Conservation (phyloP, 305 asterid genomes). For the Plantago coronopus region DNA sequence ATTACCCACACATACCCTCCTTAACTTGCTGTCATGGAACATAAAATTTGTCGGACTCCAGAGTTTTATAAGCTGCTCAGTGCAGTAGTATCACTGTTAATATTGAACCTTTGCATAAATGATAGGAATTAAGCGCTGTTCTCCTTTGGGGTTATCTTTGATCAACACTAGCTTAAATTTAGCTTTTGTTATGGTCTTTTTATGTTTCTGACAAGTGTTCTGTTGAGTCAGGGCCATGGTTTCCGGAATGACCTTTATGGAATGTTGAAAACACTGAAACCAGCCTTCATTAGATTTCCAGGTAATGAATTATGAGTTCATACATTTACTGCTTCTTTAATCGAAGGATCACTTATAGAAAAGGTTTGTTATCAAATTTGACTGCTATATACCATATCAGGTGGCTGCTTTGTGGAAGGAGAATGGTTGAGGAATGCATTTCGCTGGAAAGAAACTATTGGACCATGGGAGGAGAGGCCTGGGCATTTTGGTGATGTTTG, state of each 20-base stretch:
- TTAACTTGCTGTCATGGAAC: too few species aligned
- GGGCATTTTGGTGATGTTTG: constrained; percentile 98
- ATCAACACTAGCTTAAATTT: constrained; percentile 1
- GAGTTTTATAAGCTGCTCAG: too few species aligned
- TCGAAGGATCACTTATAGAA: not conserved
- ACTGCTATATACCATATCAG: constrained; percentile 26
- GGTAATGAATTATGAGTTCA: constrained; percentile 34
- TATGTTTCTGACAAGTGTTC: constrained; percentile 9
- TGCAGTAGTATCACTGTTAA: too few species aligned
- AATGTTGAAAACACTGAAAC: constrained; percentile 68
- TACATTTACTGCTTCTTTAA: not conserved
- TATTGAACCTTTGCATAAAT: too few species aligned
- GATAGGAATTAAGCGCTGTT: constrained; percentile 11
- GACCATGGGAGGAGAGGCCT: constrained; percentile 94
- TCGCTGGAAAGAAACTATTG: constrained; percentile 96
- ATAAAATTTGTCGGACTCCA: too few species aligned
- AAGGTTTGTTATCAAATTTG: not conserved
- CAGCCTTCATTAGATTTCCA: constrained; percentile 93
- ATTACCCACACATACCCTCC: too few species aligned
- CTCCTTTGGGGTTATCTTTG: constrained; percentile 3
- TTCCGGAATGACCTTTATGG: constrained; percentile 86
- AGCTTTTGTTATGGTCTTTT: constrained; percentile 5
- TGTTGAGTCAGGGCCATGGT: constrained; percentile 81
- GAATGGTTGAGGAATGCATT: constrained; percentile 84
- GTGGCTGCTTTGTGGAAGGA: constrained; percentile 96